Base-by-base conservation (phyloP, 1,284 basidiomycete species). In the Ceratobasidium sp. region DNA sequence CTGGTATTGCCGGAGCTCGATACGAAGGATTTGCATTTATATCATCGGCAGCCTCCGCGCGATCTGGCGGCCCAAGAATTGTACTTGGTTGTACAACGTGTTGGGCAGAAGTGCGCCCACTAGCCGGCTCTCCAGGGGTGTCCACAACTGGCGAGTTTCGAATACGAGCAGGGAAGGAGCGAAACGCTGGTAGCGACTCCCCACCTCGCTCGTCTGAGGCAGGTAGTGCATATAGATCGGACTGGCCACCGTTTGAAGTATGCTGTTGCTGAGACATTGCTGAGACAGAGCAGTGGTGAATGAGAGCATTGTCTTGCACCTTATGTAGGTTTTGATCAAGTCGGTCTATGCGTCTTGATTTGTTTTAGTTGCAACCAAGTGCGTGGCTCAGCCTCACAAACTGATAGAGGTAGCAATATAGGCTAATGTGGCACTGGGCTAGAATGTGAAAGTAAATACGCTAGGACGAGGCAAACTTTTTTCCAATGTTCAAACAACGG, bases 221-320 rank as follows among this genome's bases (percentile, higher is more conserved):
- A 28, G 52, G 48, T 12, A 14, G 34, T 8, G 21, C 4, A 32
- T 57, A 34, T 18, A 21, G 14, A 21, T 32, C 30, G 32, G 18
- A 26, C 21, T 43, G 64, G 18, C 16, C 21, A 36, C 23, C 52
- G 21, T 32, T 46, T 8, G 39, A 43, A 18, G 52, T n/a, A 6
- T 36, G 48, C 18, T 41, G 34, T 43, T 67, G 64, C 26, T 57
- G 64, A 30, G 64, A 67, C 64, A 67, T 67, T 12, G 50, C 26
- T 55, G 12, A 36, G 41, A 18, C 53, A 36, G 21, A 34, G 53
- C 18, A 28, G 23, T 45, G 28, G 28, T 21, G 50, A 53, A 53
- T 10, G 18, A 3, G 21, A 10, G 50, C 6, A 53, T 1, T 53
- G 28, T 53, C 50, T 16, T 16, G 18, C 26, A 18, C 12, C 14